Percentiles rank a stretch among this genome's conserved stretches.
Evolutionary conservation across 73 alveolate species (phyloP).

Genomic region (Tetrahymena thermophila): DNA sequence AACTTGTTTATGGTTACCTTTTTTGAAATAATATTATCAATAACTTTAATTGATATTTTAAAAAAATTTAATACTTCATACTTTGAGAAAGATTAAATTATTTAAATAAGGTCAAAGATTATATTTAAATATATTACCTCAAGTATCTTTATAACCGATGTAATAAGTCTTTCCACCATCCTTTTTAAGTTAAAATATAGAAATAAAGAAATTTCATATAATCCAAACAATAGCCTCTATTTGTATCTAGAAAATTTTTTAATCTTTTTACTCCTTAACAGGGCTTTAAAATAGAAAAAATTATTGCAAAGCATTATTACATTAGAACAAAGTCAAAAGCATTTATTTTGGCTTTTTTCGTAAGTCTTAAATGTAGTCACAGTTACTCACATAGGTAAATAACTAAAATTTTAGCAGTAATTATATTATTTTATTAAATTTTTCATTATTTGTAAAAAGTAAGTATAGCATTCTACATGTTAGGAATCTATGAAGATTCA

Average conservation of each 20-base stretch:
- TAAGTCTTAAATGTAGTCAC: neutral
- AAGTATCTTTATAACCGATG: neutral
- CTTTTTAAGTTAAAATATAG: neutral
- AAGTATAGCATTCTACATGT: neutral
- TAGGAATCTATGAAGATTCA: neutral
- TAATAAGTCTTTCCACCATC: neutral
- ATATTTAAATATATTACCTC: neutral
- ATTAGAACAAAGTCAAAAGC: neutral
- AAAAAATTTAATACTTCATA: neutral
- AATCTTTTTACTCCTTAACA: neutral
- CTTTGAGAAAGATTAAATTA: neutral
- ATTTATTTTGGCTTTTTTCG: neutral
- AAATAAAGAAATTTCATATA: neutral
- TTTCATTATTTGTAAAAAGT: neutral
- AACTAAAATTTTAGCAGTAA: neutral
- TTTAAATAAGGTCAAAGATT: neutral
- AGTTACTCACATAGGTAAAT: neutral
- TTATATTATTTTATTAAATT: neutral
- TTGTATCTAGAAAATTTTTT: neutral
- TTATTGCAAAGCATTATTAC: neutral
- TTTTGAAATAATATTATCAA: neutral
- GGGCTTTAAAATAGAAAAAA: neutral
- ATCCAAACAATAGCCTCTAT: neutral
- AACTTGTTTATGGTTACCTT: neutral
- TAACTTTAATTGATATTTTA: neutral